Conservation (phyloP, 108 stramenopile species). For the Stephanodiscus minutulus region DNA sequence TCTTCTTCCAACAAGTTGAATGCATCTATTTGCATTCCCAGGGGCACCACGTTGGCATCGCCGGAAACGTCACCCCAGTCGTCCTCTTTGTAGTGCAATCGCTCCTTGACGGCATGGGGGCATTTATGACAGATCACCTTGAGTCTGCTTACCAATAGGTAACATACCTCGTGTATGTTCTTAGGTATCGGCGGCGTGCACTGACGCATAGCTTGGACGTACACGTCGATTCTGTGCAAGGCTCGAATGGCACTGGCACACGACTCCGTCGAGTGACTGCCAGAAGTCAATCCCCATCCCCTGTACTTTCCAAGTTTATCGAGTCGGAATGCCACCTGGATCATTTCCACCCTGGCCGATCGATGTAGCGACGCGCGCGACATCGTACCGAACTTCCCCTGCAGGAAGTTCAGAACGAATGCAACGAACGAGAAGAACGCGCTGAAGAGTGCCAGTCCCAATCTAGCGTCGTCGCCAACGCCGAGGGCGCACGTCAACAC, state of each 20-base stretch:
- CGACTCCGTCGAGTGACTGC: slow-evolving; percentile 15
- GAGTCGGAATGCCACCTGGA: slow-evolving; percentile 21
- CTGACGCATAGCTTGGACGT: slow-evolving; percentile 25
- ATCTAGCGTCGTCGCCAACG: neutral
- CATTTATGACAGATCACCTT: slow-evolving; percentile 25
- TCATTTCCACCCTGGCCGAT: slow-evolving; percentile 23
- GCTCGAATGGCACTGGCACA: slow-evolving; percentile 29
- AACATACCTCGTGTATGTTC: slow-evolving; percentile 16
- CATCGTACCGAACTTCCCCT: slow-evolving; percentile 31
- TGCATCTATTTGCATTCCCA: slow-evolving; percentile 40
- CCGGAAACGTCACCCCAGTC: neutral
- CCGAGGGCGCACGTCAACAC: slow-evolving; percentile 27
- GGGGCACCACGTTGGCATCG: slow-evolving; percentile 18
- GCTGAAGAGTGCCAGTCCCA: slow-evolving; percentile 9
- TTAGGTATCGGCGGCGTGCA: slow-evolving; percentile 31
- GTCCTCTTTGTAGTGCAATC: slow-evolving; percentile 12
- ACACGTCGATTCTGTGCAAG: slow-evolving; percentile 30
- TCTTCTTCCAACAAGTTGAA: slow-evolving; percentile 29
- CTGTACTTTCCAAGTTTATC: slow-evolving; percentile 23
- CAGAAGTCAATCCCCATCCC: slow-evolving; percentile 15
- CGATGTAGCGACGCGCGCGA: slow-evolving; percentile 30
- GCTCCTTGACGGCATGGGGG: slow-evolving; percentile 29
- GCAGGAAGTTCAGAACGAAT: slow-evolving; percentile 26
- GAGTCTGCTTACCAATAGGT: slow-evolving; percentile 15
- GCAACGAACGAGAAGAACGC: slow-evolving; percentile 22